phyloP scores from a whole-genome alignment of 108 stramenopile genomes.

The Schizochytrium sp. region DNA sequence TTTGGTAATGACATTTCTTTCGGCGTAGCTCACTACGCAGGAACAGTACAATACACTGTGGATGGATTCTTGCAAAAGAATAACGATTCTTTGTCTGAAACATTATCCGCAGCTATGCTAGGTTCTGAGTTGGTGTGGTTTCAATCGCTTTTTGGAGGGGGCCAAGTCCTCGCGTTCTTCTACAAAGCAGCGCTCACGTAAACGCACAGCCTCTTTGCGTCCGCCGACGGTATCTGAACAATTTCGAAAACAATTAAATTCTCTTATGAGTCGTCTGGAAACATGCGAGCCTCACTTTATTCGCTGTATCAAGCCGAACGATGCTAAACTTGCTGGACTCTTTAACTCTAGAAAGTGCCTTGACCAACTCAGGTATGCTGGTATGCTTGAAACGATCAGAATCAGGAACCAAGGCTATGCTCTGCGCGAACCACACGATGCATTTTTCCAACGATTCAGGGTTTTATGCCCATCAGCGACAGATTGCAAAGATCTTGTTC shows the following conservation, averaged over 20 bases:
- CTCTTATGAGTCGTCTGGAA: conserved; percentile 85
- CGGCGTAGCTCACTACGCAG: conserved; percentile 92
- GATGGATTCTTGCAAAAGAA: conserved; percentile 92
- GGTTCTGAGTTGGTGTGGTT: not conserved
- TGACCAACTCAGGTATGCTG: conserved; percentile 93
- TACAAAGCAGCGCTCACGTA: conserved; percentile 57
- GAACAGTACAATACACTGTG: conserved; percentile 88
- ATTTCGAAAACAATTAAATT: conserved; percentile 84
- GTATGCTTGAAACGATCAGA: conserved; percentile 97
- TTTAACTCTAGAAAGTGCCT: conserved; percentile 83
- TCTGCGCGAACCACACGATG: conserved; percentile 87
- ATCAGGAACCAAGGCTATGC: conserved; percentile 93
- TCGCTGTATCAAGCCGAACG: conserved; percentile 92
- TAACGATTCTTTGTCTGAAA: conserved; percentile 88
- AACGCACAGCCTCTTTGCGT: conserved; percentile 33
- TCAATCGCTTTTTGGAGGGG: conserved; percentile 54
- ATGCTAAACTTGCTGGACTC: conserved; percentile 77
- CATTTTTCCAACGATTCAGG: conserved; percentile 85
- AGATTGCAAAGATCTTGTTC: conserved; percentile 40
- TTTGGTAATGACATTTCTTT: conserved; percentile 88
- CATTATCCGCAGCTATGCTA: conserved; percentile 78
- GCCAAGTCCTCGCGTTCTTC: conserved; percentile 8
- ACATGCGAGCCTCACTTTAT: conserved; percentile 89
- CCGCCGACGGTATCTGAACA: conserved; percentile 82
- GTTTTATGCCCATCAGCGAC: conserved; percentile 70